phyloP scores from a whole-genome alignment of 208 protist genomes.

The Acanthamoeba lenticulata region DNA sequence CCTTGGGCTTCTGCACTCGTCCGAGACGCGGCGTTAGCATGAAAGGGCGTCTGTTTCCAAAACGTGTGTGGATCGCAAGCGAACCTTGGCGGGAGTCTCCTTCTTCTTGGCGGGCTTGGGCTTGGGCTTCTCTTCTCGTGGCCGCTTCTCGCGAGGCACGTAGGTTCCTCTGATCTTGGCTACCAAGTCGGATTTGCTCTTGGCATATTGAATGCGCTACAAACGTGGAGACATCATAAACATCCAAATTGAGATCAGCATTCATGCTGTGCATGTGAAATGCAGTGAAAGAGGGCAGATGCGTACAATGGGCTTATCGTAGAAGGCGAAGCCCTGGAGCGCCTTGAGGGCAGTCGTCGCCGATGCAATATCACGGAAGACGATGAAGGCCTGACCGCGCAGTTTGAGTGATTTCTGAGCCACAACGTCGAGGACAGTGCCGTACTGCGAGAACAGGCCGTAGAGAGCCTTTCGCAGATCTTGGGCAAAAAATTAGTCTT shows the following conservation, averaged over 20 bases:
- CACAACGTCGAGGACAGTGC: conserved; percentile 88
- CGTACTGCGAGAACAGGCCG: conserved; percentile 87
- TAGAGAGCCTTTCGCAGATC: conserved; percentile 85
- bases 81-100: conserved; percentile 12
- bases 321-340: conserved; percentile 86
- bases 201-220: conserved; percentile 79
- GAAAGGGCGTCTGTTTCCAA: not conserved
- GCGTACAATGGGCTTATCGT: conserved; percentile 85
- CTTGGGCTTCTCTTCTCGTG: conserved; percentile 72
- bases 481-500: not conserved
- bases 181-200: conserved; percentile 82
- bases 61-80: not conserved
- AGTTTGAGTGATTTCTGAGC: conserved; percentile 86
- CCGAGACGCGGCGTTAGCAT: not conserved
- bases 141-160: conserved; percentile 71
- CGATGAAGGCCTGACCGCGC: conserved; percentile 91
- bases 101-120: conserved; percentile 68
- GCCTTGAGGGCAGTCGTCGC: conserved; percentile 82
- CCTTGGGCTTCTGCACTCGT: conserved; percentile 3
- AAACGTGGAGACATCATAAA: not conserved
- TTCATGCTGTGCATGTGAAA: not conserved
- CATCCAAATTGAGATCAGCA: not conserved
- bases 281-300: not conserved
- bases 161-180: conserved; percentile 81
- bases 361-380: conserved; percentile 87